Evolutionary conservation across 2,329 filamentous ascomycete species (phyloP), one percentile per base, ranked within the genome.

Genomic region (Paracorniculantispora psalliotae): DNA sequence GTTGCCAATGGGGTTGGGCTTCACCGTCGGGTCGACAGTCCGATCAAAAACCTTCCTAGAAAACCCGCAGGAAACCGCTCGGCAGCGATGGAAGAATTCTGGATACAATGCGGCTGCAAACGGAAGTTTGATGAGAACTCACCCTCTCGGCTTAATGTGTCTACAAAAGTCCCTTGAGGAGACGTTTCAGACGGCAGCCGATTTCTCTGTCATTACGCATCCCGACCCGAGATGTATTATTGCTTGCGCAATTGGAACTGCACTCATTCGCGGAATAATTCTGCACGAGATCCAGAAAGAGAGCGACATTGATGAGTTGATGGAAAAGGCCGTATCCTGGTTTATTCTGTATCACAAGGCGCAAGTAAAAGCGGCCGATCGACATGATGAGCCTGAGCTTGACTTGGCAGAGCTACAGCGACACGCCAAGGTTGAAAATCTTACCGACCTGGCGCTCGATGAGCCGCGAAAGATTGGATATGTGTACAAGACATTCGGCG

Each of bases 71-170:
- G 69, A 57, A 0, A 71, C 68, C 5, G 77, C 80, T 2, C 69
- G 72, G 2, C 64, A 67, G 12, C 66, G 69, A 17, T 82, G 80
- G 80, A 65, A 72, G 17, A 71, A 71, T 3, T 68, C 70, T 1
- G 69, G 69, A 0, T 72, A 72, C 48, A 66, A 73, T 3, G 69
- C 71, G 4, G 80, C 80, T 0, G 77, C 80, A 0, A 83, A 83
- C 56, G 80, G 80, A 1, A 79, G 77, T 46, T 63, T 82, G 13
- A 82, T 82, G 80, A 66, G 80, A 9, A 82, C 79, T 9, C 79
- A 82, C 58, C 77, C 78, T 0, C 67, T 82, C 15, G 80, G 79
- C 0, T 63, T 81, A 6, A 76, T 49, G 60, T 78, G 77, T 46
- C 57, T 81, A 10, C 66, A 66, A 35, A 68, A 73, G 49, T 69